Base-by-base conservation (phyloP, 345 rosid genomes). In the Moricandia moricandioides region DNA sequence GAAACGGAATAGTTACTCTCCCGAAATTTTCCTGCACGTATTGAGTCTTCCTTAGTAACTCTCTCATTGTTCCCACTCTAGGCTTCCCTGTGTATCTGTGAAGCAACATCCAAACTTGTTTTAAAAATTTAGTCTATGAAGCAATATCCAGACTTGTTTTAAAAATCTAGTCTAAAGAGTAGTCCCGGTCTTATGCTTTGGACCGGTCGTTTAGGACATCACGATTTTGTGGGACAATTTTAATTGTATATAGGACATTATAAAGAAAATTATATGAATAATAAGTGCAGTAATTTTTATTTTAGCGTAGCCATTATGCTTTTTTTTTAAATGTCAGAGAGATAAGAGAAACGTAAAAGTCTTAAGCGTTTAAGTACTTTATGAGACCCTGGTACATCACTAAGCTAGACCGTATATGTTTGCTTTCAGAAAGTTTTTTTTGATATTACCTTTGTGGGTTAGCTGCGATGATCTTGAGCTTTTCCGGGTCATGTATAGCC, bases 61-160 rank as follows among this genome's bases (percentile, higher is more conserved):
- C 99, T 62, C 99, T 88, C 97, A 91, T 95, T 8, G 99, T 88
- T 52, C 97, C 99, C 18, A 95, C 99, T 77, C 97, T 80, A 0
- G 97, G 97, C 64, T 83, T 86, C 39, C 99, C 99, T 0, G 89
- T 79, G 85, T 94, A 94, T 37, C 55, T 49, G 55, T 49, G 14
- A 16, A 49, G 2, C 17, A 45, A 45, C 51, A 45, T n/a, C 51
- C 49, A 13, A 16, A 4, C 49, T 43, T 43, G 14, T 2, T 43
- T n/a, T 13, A 27, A 27, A 27, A 1, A 27, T 27, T 27, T 1
- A 1, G 1, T 27, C 1, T 27, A 27, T 27, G 3, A 7, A 34
- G 12, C 5, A 43, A 43, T 1, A 43, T 13, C 3, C 3, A 27
- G 1, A 27, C 3, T 27, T 27, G 3, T 1, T 27, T 27, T 31